phyloP scores from a whole-genome alignment of 805 yeast species.

The Sugiyamaella mastotermitis region DNA sequence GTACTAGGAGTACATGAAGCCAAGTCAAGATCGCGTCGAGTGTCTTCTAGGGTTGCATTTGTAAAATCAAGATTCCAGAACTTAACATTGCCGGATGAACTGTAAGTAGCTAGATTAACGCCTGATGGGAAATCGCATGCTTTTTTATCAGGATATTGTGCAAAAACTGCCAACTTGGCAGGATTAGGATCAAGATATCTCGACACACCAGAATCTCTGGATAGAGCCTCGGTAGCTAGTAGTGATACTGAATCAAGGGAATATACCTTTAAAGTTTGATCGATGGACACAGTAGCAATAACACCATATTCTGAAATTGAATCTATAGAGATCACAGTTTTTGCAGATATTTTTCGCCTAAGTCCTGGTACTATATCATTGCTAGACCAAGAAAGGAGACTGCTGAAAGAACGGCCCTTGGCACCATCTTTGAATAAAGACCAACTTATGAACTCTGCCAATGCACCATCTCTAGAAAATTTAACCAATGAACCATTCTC shows the following conservation, averaged over 20 bases:
- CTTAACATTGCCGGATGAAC: slow-evolving; percentile 42
- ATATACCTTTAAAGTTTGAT: slow-evolving; percentile 57
- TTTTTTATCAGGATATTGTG: slow-evolving; percentile 2
- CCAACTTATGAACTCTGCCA: slow-evolving; percentile 36
- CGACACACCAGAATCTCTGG: slow-evolving; percentile 1
- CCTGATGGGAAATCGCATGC: too few species aligned
- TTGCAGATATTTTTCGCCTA: slow-evolving; percentile 32
- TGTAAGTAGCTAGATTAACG: too few species aligned
- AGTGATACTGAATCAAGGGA: slow-evolving; percentile 34
- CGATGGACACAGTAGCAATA: slow-evolving; percentile 47
- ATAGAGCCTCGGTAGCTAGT: slow-evolving; percentile 20
- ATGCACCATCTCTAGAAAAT: slow-evolving; percentile 22
- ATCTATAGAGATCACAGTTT: slow-evolving; percentile 34
- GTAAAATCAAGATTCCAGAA: slow-evolving; percentile 27
- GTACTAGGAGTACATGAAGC: slow-evolving; percentile 29
- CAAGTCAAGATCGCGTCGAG: slow-evolving; percentile 27
- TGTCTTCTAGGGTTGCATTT: slow-evolving; percentile 21
- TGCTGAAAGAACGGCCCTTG: slow-evolving; percentile 15
- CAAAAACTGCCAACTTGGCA: slow-evolving; percentile 24
- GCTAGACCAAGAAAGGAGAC: slow-evolving; percentile 29
- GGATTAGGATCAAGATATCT: slow-evolving; percentile 29
- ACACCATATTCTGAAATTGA: slow-evolving; percentile 23
- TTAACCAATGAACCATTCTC: slow-evolving; percentile 69
- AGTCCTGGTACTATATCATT: slow-evolving; percentile 34
- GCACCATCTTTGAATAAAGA: slow-evolving; percentile 21